Conservation (phyloP, 2,329 filamentous ascomycete species). For the Golovinomyces cichoracearum region DNA sequence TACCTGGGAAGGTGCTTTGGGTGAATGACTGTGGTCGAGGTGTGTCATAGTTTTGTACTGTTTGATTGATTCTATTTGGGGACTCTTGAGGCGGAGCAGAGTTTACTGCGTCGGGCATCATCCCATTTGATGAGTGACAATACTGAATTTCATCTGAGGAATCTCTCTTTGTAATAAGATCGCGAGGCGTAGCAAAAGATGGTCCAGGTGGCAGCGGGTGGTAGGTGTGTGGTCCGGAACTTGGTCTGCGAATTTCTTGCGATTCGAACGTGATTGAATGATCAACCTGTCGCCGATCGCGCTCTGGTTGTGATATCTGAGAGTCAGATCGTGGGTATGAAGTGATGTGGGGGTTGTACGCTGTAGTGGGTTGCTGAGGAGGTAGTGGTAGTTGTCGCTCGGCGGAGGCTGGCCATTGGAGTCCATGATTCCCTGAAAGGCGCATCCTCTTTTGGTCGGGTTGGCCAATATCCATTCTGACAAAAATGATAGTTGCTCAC, state of each 20-base stretch:
- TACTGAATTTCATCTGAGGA: conserved; percentile 17
- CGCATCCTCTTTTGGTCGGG: conserved; percentile 34
- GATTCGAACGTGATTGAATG: conserved; percentile 26
- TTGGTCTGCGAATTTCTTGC: conserved; percentile 12
- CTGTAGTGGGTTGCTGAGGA: conserved; percentile 9
- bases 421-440: conserved; percentile 20
- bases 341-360: conserved; percentile 9
- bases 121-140: conserved; percentile 12
- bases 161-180: conserved; percentile 31
- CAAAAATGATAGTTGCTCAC: too few species aligned
- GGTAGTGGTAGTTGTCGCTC: conserved; percentile 18
- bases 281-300: conserved; percentile 29
- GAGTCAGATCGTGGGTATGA: conserved; percentile 14
- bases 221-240: conserved; percentile 9
- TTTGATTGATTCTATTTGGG: conserved; percentile 6
- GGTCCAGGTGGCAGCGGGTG: conserved; percentile 13
- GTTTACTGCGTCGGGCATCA: conserved; percentile 10
- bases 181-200: conserved; percentile 20
- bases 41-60: conserved; percentile 7
- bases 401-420: conserved; percentile 22
- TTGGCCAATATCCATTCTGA: conserved; percentile 30
- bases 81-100: conserved; percentile 9
- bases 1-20: conserved; percentile 6
- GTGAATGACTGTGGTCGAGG: conserved; percentile 5
- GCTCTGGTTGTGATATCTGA: conserved; percentile 13